Conservation (phyloP, 2,329 filamentous ascomycete species). For the Rhytidhysteron rufulum region DNA sequence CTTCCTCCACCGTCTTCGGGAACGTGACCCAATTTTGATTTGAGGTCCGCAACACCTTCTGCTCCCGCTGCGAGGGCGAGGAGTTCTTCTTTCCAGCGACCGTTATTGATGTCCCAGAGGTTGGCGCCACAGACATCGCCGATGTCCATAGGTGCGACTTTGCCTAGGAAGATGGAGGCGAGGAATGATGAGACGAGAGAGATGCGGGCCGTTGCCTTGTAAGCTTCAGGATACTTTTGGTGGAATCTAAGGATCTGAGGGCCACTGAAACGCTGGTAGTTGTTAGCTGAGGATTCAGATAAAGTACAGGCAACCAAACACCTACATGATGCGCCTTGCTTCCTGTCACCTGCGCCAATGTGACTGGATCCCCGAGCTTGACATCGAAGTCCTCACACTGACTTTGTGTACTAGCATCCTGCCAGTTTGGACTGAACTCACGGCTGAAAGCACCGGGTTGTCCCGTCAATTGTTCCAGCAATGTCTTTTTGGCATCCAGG, state of each 20-base stretch:
- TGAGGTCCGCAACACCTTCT: constrained; percentile 61
- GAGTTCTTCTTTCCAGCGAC: constrained; percentile 70
- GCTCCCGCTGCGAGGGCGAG: constrained; percentile 69
- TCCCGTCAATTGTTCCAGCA: constrained; percentile 67
- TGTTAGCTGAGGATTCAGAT: constrained; percentile 8
- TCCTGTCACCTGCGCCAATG: constrained; percentile 75
- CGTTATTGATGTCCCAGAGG: constrained; percentile 80
- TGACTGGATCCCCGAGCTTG: constrained; percentile 61
- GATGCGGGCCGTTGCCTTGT: constrained; percentile 76
- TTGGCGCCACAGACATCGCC: constrained; percentile 96
- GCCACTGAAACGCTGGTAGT: constrained; percentile 80
- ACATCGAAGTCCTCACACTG: constrained; percentile 88
- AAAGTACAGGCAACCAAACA: constrained; percentile 1
- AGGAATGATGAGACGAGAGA: constrained; percentile 95
- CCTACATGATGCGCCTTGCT: constrained; percentile 91
- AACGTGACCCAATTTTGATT: constrained; percentile 74
- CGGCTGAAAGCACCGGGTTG: constrained; percentile 66
- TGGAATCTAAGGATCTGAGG: constrained; percentile 90
- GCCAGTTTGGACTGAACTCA: constrained; percentile 92
- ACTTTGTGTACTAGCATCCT: constrained; percentile 88
- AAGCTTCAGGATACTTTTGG: constrained; percentile 74
- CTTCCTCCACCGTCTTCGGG: constrained; percentile 74
- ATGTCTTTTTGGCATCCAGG: constrained; percentile 57
- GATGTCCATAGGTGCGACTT: constrained; percentile 85
- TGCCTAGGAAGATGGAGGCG: constrained; percentile 82